Conservation (phyloP, 2,329 filamentous ascomycete species). For the Colletotrichum coccodes region DNA sequence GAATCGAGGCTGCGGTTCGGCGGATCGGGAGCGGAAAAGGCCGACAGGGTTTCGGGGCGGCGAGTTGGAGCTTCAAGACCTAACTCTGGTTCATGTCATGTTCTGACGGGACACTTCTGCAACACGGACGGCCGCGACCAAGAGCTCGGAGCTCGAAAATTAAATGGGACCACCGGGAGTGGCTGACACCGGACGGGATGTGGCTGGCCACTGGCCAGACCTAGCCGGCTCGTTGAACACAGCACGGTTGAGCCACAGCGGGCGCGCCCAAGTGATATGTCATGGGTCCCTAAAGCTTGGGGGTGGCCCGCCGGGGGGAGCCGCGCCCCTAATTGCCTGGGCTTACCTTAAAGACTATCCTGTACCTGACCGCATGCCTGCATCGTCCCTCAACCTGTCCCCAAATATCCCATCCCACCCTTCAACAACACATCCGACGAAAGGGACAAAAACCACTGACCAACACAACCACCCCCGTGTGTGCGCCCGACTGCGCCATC, state of each 20-base stretch:
- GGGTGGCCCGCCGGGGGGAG: slow-evolving; percentile 4
- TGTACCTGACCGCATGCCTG: slow-evolving; percentile 28
- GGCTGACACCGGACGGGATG: slow-evolving; percentile 20
- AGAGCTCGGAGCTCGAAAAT: slow-evolving; percentile 21
- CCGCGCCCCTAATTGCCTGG: slow-evolving; percentile 23
- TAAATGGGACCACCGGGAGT: slow-evolving; percentile 3
- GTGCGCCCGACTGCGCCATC: slow-evolving; percentile 12
- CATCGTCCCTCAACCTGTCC: slow-evolving; percentile 17
- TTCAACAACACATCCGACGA: slow-evolving; percentile 14
- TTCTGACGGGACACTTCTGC: not conserved
- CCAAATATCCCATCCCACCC: slow-evolving; percentile 9
- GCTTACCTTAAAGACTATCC: not conserved
- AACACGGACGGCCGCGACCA: slow-evolving; percentile 6
- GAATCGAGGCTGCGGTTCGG: not conserved
- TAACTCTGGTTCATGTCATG: slow-evolving; percentile 15
- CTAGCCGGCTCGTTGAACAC: not conserved
- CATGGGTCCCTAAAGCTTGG: not conserved
- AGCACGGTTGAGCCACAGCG: slow-evolving; percentile 18
- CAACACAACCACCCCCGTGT: slow-evolving; percentile 2
- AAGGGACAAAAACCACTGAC: not conserved
- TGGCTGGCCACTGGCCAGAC: slow-evolving; percentile 7
- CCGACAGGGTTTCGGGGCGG: not conserved
- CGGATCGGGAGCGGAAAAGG: not conserved
- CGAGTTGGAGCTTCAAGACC: not conserved
- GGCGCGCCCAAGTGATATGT: slow-evolving; percentile 6